A percentile compares a stretch with the other conserved stretches of the same genome.
These are phyloP conservation scores for Gigaspora rosea DNA, from an alignment of 192 early-diverging fungal species.

Conservation along the genomic window DNA sequence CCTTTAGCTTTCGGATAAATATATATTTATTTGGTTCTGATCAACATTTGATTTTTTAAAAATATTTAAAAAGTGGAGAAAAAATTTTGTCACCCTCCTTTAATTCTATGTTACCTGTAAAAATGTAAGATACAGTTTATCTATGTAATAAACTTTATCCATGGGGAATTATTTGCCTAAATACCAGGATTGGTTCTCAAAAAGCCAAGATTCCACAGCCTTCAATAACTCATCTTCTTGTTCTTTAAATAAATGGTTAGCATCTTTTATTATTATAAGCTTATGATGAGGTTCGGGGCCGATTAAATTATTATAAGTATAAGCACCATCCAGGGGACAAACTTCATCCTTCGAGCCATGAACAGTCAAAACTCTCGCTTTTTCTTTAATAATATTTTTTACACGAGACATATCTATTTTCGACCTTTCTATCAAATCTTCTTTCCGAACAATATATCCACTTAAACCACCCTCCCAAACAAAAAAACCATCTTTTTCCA, in stretches of 20 bases:
- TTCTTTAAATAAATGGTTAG: slow-evolving; percentile 4
- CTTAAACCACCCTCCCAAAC: slow-evolving; percentile 18
- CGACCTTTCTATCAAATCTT: slow-evolving; percentile 40
- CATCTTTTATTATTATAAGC: slow-evolving; percentile 27
- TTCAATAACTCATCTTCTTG: not conserved
- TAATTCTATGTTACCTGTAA: too few species aligned
- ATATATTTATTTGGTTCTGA: too few species aligned
- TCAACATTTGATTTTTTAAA: too few species aligned
- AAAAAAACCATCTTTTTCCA: slow-evolving; percentile 47
- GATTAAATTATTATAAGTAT: slow-evolving; percentile 47
- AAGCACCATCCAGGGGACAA: slow-evolving; percentile 49
- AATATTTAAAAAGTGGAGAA: too few species aligned
- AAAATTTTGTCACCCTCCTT: too few species aligned
- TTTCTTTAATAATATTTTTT: slow-evolving; percentile 41
- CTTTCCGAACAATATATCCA: slow-evolving; percentile 25
- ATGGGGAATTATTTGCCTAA: too few species aligned
- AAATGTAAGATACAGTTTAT: too few species aligned
- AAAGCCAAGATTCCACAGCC: not conserved
- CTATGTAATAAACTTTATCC: too few species aligned
- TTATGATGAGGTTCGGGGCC: slow-evolving; percentile 24
- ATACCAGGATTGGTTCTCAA: not conserved
- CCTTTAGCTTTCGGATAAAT: too few species aligned
- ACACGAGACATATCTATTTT: slow-evolving; percentile 51
- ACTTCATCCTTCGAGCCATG: slow-evolving; percentile 50
- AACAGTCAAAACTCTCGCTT: slow-evolving; percentile 47